Conservation (phyloP, 2,329 filamentous ascomycete species). For the Plenodomus tracheiphilus region DNA sequence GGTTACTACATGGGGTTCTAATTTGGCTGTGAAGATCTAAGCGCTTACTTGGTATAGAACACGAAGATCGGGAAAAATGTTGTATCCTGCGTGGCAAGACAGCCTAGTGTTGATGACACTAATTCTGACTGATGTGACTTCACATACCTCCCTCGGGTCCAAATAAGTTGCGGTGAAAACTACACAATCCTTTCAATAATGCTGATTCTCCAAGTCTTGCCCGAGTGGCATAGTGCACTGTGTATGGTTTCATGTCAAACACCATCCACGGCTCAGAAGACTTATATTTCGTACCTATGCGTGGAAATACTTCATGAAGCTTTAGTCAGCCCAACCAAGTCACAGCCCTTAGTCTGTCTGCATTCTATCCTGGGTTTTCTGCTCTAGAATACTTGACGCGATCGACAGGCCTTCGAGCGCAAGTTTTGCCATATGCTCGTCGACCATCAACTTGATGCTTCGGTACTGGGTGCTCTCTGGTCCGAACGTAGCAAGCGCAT, state of each 20-base stretch:
- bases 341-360: neutral
- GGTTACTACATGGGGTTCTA: neutral
- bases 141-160: no score
- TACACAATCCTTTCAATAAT: neutral
- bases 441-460: conserved; percentile 35
- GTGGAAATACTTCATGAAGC: no score
- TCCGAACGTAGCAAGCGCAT: conserved; percentile 39
- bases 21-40: neutral
- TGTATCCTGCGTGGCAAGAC: neutral
- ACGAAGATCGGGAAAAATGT: neutral
- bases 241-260: conserved; percentile 2
- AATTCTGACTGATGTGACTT: no score
- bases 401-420: conserved; percentile 24
- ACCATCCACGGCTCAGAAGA: no score
- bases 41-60: neutral
- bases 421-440: conserved; percentile 34
- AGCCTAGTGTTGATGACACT: no score
- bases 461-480: conserved; percentile 33
- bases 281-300: no score
- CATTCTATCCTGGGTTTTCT: neutral
- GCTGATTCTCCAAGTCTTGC: neutral
- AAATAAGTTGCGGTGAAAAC: neutral
- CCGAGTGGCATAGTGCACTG: neutral
- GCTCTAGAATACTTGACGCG: conserved; percentile 5
- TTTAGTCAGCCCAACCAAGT: neutral